Base-by-base conservation (phyloP, 768 basidiomycete species). In the Pisolithus microcarpus region DNA sequence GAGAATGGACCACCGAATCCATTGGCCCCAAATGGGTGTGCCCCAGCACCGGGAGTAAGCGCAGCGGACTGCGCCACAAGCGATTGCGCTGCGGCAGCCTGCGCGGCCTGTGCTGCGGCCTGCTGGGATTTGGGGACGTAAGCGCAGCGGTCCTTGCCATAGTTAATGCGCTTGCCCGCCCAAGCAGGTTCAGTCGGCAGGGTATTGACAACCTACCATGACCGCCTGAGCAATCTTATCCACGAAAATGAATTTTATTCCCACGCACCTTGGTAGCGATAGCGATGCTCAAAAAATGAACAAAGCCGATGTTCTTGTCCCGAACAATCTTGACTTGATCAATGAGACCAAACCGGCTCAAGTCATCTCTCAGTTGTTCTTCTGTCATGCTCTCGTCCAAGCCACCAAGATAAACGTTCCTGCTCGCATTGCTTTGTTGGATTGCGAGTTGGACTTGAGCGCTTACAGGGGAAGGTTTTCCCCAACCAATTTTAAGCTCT, bases 271-370 rank as follows among this genome's bases (percentile, higher is more conserved):
- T 97, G 57, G 88, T 94, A 15, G 96, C 96, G 38, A 90, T 82
- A 19, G 87, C 79, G 65, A 99, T 96, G 66, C 88, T 91, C 62
- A 99, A 74, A 75, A 98, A 98, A 70, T 99, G 96, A 18, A 99
- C 93, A 66, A 99, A 99, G 2, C 94, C 96, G 52, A 98, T 98
- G 63, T 96, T 96, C 79, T 97, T 97, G 74, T 99, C 96, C 54
- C 95, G 74, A 47, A 98, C 96, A 63, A 99, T 97, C 80, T 99
- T 99, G 66, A 99, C 94, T 67, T 98, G 95, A 70, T 99, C 96
- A 61, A 99, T 97, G 26, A 95, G 75, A 19, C 96, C 96, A 62
- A 95, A 99, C 39, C 87, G 78, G 61, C 85, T 85, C 21, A 98
- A 74, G 64, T 97, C 93, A 55, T 98, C 93, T 31, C 95, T 73